Percentiles rank a stretch among this genome's conserved stretches.
Evolutionary conservation across 2,329 filamentous ascomycete species (phyloP).

Genomic region (Fusarium sp.): DNA sequence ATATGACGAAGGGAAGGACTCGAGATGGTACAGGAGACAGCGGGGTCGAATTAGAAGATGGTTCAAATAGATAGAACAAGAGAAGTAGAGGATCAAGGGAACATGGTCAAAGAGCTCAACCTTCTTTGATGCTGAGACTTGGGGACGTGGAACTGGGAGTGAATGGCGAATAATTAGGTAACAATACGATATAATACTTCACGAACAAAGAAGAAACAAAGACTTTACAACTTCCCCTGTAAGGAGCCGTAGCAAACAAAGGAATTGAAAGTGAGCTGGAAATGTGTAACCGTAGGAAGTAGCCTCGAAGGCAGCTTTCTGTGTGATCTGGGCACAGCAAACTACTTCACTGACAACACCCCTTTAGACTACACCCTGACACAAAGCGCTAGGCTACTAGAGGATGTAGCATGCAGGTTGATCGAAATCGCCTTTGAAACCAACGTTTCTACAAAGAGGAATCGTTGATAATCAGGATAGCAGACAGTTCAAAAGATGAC

Average conservation of each 20-base stretch:
- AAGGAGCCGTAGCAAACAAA: background rate
- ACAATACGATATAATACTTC: background rate
- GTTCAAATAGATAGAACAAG: background rate
- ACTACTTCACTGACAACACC: background rate
- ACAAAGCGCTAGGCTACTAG: no score
- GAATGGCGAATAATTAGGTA: accelerated
- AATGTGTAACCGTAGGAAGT: accelerated
- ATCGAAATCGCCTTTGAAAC: no score
- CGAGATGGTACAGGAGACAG: background rate
- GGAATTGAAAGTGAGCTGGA: no score
- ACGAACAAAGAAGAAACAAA: background rate
- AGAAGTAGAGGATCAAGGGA: no score
- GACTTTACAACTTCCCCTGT: accelerated
- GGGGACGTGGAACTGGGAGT: background rate
- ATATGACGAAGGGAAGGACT: background rate
- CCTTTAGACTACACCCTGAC: no score
- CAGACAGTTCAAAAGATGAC: background rate
- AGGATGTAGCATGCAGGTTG: no score
- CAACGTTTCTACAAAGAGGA: accelerated
- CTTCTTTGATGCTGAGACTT: background rate
- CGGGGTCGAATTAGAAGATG: background rate
- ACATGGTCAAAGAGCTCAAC: background rate
- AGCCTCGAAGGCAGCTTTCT: accelerated
- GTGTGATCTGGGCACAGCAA: background rate
- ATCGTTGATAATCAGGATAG: background rate